Conservation (phyloP, 2,329 filamentous ascomycete genomes). For the Ophiognomonia clavigignenti-juglandacearum region DNA sequence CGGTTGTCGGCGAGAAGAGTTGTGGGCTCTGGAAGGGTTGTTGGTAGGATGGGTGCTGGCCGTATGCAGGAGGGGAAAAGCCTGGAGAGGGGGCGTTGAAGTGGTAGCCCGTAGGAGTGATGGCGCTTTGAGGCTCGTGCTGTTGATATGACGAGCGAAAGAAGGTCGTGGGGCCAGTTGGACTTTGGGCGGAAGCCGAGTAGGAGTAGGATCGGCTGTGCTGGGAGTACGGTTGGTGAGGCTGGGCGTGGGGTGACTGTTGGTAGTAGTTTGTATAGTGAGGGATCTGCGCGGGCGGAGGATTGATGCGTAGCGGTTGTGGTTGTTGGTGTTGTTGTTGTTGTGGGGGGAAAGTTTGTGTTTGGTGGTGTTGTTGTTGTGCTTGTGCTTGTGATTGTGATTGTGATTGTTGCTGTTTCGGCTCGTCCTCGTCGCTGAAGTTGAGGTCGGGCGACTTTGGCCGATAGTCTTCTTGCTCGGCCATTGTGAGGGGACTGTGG, state of each 20-base stretch:
- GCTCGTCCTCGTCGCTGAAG: constrained; percentile 14
- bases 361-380: constrained; percentile 19
- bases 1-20: constrained; percentile 11
- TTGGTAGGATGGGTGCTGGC: constrained; percentile 1
- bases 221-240: constrained; percentile 6
- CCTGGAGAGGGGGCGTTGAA: constrained; percentile 9
- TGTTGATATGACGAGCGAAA: constrained; percentile 14
- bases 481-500: constrained; percentile 24
- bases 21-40: constrained; percentile 9
- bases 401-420: constrained; percentile 17
- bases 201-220: constrained; percentile 14
- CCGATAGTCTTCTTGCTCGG: constrained; percentile 46
- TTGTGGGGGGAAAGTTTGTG: constrained; percentile 15
- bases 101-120: constrained; percentile 3
- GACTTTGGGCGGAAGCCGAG: constrained; percentile 13
- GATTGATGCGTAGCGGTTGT: constrained; percentile 8
- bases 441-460: constrained; percentile 53
- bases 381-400: constrained; percentile 12
- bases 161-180: constrained; percentile 8
- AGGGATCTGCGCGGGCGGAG: constrained; percentile 4
- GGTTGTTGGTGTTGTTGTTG: constrained; percentile 3
- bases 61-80: constrained; percentile 11
- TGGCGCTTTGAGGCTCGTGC: constrained; percentile 3
- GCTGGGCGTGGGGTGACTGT: constrained; percentile 8
- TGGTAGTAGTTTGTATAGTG: constrained; percentile 12